A percentile compares a stretch with the other conserved stretches of the same genome.
These are phyloP conservation scores for Encephalitozoon romaleae DNA, from an alignment of 371 early-diverging fungal species.

Conservation along the genomic window DNA sequence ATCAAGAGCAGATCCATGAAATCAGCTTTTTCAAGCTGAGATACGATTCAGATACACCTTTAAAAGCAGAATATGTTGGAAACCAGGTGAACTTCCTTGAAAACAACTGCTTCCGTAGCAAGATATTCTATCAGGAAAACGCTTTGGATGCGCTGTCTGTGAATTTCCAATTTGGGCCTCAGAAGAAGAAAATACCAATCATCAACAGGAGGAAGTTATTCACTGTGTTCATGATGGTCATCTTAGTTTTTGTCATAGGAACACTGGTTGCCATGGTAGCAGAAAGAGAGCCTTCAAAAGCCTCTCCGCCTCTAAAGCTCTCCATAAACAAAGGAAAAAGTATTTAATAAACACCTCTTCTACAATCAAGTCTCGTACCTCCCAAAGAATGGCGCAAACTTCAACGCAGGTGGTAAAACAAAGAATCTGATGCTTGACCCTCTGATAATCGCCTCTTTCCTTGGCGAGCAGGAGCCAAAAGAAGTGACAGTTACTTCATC, in stretches of 20 bases:
- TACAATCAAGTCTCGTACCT: neutral
- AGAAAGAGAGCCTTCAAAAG: constrained; percentile 9
- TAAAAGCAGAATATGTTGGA: constrained; percentile 58
- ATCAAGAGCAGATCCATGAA: constrained; percentile 52
- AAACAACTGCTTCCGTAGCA: constrained; percentile 59
- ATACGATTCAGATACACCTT: constrained; percentile 55
- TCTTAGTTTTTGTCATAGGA: constrained; percentile 25
- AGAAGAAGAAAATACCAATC: constrained; percentile 28
- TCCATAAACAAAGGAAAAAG: neutral
- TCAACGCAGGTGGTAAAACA: constrained; percentile 88
- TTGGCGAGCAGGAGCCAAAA: constrained; percentile 76
- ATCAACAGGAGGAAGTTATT: constrained; percentile 38
- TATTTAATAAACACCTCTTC: constrained; percentile 5
- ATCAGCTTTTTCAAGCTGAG: constrained; percentile 59
- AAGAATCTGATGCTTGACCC: constrained; percentile 86
- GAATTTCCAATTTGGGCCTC: constrained; percentile 60
- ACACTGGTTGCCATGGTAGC: constrained; percentile 20
- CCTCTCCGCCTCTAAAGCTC: neutral
- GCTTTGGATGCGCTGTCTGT: constrained; percentile 60
- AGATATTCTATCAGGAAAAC: constrained; percentile 60
- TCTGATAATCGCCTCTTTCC: constrained; percentile 85
- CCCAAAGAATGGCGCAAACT: constrained; percentile 85
- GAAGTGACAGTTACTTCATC: constrained; percentile 77
- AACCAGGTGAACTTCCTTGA: constrained; percentile 59
- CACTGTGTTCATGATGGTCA: constrained; percentile 23